Evolutionary conservation across 257 asterid genomes (phyloP).

Genomic region (Nicotiana otophora): DNA sequence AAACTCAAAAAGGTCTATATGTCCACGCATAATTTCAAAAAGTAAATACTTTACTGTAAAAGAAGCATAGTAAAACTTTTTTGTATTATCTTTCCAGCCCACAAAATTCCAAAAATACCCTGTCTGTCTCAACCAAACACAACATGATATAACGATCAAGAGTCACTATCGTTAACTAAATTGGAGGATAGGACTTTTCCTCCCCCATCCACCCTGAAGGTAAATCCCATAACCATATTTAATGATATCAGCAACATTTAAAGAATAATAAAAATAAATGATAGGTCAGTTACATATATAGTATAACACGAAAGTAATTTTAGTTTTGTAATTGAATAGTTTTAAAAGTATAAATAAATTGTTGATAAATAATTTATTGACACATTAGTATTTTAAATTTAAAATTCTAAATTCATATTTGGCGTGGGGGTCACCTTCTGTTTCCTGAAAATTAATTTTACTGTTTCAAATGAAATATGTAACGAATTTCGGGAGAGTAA

Average conservation of each 20-base stretch:
- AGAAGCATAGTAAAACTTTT: not conserved
- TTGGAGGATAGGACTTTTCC: not conserved
- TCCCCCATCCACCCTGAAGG: not conserved
- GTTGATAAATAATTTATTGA: too few relatives aligned
- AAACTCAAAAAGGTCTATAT: not conserved
- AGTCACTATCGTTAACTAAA: not conserved
- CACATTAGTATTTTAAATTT: not conserved
- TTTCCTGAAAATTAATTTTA: not conserved
- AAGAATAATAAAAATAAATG: not conserved
- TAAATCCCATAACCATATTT: not conserved
- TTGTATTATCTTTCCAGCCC: not conserved
- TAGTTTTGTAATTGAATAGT: not conserved
- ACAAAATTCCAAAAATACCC: not conserved
- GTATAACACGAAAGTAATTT: not conserved
- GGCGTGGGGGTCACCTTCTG: not conserved
- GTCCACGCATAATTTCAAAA: conserved; percentile 4
- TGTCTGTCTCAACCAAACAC: not conserved
- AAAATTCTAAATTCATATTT: not conserved
- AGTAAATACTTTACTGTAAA: not conserved
- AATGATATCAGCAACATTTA: not conserved
- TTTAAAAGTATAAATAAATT: not conserved
- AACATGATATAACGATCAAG: not conserved
- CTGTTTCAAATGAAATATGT: not conserved
- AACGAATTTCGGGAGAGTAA: not conserved
- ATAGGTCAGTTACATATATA: too few relatives aligned